These are phyloP conservation scores for Fusarium euwallaceae DNA, from an alignment of 2,329 filamentous ascomycete species.

Conservation along the genomic window DNA sequence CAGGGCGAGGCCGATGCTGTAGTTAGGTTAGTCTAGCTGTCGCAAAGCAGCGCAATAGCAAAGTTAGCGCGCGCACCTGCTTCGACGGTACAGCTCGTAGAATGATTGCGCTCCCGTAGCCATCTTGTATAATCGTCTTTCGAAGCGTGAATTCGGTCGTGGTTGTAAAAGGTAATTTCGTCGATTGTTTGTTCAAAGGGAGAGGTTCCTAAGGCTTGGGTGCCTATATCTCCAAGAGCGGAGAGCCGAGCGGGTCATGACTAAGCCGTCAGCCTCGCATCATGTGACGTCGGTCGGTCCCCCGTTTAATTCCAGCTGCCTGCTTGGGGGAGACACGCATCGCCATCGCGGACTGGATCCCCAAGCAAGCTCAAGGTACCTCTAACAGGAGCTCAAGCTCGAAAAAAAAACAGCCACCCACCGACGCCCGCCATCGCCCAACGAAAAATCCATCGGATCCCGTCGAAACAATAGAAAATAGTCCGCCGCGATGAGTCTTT, in stretches of 20 bases:
- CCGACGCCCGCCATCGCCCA: conserved; percentile 38
- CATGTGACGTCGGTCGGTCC: conserved; percentile 52
- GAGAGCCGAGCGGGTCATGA: conserved; percentile 33
- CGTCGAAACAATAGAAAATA: conserved; percentile 42
- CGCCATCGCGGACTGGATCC: conserved; percentile 29
- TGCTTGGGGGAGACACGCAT: conserved; percentile 42
- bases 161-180: not conserved
- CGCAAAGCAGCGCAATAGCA: conserved; percentile 49
- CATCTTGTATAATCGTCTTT: conserved; percentile 51
- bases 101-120: conserved; percentile 68
- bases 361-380: conserved; percentile 39
- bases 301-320: conserved; percentile 42
- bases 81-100: conserved; percentile 98
- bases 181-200: conserved; percentile 22
- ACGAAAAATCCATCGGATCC: conserved; percentile 28
- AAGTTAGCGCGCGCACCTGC: conserved; percentile 77
- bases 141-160: conserved; percentile 6
- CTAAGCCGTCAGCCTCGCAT: conserved; percentile 48
- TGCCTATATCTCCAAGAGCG: conserved; percentile 21
- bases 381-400: conserved; percentile 50
- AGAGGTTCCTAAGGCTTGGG: conserved; percentile 28
- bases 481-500: conserved; percentile 74
- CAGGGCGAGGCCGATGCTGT: conserved; percentile 90
- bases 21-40: conserved; percentile 44
- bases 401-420: conserved; percentile 37